Conservation (phyloP, 306 rosid species). For the Senna siamea region DNA sequence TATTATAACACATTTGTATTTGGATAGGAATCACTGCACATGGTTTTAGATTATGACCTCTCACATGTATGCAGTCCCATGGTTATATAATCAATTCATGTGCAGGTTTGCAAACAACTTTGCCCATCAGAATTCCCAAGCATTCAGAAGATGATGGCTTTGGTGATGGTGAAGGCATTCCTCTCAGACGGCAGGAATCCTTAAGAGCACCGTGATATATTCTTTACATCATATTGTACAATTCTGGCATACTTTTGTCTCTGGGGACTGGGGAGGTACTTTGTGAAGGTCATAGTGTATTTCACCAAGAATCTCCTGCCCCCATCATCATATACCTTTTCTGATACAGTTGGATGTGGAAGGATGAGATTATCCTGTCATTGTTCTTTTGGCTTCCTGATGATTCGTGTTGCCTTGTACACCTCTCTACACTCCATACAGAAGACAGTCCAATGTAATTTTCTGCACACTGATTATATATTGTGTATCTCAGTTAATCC, state of each 20-base stretch:
- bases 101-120: conserved; percentile 58
- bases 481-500: conserved; percentile 56
- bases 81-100: conserved; percentile 24
- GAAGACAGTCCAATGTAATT: conserved; percentile 59
- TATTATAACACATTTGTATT: no score
- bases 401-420: conserved; percentile 54
- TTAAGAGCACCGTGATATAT: conserved; percentile 55
- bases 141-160: conserved; percentile 80
- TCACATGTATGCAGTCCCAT: not conserved
- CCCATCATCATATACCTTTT: conserved; percentile 44
- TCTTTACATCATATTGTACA: conserved; percentile 27
- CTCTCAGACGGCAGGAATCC: conserved; percentile 92
- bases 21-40: not conserved
- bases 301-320: conserved; percentile 45
- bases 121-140: conserved; percentile 64
- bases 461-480: conserved; percentile 55
- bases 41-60: no score
- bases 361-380: conserved; percentile 53
- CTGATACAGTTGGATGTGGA: conserved; percentile 48
- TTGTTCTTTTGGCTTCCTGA: conserved; percentile 41
- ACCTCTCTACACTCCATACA: conserved; percentile 46
- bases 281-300: conserved; percentile 46
- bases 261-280: conserved; percentile 54
- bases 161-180: conserved; percentile 84
- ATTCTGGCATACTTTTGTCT: conserved; percentile 36